A percentile compares a stretch with the other conserved stretches of the same genome.
Evolutionary conservation across 441 rosid species (phyloP).

Genomic region (Gossypium aridum): DNA sequence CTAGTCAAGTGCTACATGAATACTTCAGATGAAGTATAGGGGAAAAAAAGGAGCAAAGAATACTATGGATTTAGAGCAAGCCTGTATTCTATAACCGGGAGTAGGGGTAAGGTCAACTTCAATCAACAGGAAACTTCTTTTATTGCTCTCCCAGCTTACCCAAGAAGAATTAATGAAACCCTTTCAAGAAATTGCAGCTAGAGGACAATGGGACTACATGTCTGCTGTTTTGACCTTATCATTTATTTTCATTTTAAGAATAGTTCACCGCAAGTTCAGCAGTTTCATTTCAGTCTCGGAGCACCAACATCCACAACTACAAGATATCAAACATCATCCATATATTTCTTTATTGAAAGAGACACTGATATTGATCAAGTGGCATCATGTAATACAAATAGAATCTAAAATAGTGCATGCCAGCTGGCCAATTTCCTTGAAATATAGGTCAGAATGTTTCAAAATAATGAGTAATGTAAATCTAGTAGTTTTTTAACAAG

Average conservation of each 20-base stretch:
- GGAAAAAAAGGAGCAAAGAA: neutral
- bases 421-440: neutral
- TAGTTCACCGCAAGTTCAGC: neutral
- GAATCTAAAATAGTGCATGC: neutral
- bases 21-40: neutral
- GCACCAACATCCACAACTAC: neutral
- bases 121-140: neutral
- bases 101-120: neutral
- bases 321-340: constrained; percentile 1
- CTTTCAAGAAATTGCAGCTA: neutral
- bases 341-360: neutral
- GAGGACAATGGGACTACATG: neutral
- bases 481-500: neutral
- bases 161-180: constrained; percentile 1
- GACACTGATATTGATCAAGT: neutral
- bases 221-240: neutral
- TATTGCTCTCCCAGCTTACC: neutral
- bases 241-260: neutral
- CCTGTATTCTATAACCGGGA: neutral
- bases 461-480: neutral
- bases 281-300: neutral
- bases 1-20: neutral
- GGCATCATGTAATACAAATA: neutral
- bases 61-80: neutral
- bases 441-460: neutral